A percentile compares a stretch with the other conserved stretches of the same genome.
phyloP scores from a whole-genome alignment of 768 basidiomycete genomes.

The Calocybe indica region DNA sequence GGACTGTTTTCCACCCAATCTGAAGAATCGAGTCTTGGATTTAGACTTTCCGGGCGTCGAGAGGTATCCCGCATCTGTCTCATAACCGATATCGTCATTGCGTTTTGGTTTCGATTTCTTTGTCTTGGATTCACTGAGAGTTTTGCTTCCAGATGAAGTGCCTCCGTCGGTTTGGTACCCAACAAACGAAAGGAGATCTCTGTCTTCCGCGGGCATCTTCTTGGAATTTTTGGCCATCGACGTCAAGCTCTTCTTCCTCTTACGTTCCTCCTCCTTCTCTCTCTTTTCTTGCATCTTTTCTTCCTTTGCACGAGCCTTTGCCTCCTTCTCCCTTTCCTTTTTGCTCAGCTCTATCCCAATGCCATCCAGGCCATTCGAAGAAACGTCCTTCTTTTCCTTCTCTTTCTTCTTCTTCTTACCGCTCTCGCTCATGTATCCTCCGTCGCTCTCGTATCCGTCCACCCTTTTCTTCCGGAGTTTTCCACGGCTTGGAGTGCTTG shows the following conservation, averaged over 20 bases:
- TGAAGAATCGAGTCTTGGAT: conserved; percentile 38
- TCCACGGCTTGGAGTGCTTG: background rate
- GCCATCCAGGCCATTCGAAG: conserved; percentile 4
- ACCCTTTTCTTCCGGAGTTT: conserved; percentile 38
- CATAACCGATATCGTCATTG: conserved; percentile 25
- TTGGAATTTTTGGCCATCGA: conserved; percentile 12
- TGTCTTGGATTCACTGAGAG: conserved; percentile 13
- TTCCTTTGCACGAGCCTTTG: conserved; percentile 16
- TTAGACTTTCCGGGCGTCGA: conserved; percentile 24
- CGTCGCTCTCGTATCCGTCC: conserved; percentile 51
- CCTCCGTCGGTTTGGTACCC: conserved; percentile 25
- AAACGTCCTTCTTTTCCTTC: conserved; percentile 13
- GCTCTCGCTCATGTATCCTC: conserved; percentile 43
- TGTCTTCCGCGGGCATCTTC: conserved; percentile 13
- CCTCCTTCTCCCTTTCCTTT: conserved; percentile 22
- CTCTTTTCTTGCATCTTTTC: conserved; percentile 20
- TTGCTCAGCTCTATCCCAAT: conserved; percentile 9
- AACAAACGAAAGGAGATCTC: conserved; percentile 7
- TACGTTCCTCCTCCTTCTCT: conserved; percentile 24
- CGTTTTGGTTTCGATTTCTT: conserved; percentile 22
- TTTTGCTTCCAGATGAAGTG: conserved; percentile 4
- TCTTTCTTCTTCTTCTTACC: conserved; percentile 24
- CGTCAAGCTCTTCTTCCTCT: conserved; percentile 28
- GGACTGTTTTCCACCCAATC: conserved; percentile 32
- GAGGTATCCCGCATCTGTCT: conserved; percentile 31